Percentiles rank a stretch among this genome's conserved stretches.
phyloP scores from a whole-genome alignment of 2,329 filamentous ascomycete genomes.

The Alternaria incomplexa region DNA sequence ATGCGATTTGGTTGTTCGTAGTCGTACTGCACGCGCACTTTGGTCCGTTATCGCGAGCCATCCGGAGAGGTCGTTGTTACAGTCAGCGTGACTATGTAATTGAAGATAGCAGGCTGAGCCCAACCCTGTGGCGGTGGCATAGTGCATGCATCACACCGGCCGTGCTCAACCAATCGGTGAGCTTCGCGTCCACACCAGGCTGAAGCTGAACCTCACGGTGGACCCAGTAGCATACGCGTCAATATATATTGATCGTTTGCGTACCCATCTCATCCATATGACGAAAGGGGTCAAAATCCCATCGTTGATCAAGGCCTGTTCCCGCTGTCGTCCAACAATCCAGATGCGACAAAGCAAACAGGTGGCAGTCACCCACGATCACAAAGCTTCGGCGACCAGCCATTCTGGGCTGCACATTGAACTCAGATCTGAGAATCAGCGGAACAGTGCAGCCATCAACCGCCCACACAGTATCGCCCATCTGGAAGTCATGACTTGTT shows the following conservation, averaged over 20 bases:
- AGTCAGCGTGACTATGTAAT: no score
- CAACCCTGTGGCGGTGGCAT: background rate
- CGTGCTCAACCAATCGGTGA: background rate
- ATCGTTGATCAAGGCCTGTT: constrained; percentile 9
- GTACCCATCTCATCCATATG: constrained; percentile 12
- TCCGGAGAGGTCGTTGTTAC: no score
- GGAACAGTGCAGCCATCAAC: constrained; percentile 13
- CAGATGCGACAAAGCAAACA: constrained; percentile 14
- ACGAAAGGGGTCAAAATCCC: constrained; percentile 19
- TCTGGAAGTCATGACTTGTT: constrained; percentile 1
- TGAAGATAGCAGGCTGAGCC: no score
- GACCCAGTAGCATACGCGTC: background rate
- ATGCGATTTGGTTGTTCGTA: no score
- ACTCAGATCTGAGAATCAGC: constrained; percentile 6
- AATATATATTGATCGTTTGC: constrained; percentile 8
- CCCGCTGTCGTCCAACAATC: constrained; percentile 15
- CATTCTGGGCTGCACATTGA: accelerated
- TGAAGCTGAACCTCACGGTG: background rate
- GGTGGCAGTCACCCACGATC: constrained; percentile 13
- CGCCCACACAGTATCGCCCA: constrained; percentile 17
- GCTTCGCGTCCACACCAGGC: background rate
- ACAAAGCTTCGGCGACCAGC: background rate
- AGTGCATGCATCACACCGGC: background rate
- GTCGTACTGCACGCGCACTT: no score
- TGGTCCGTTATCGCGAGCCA: no score